These are phyloP conservation scores for Erigeron canadensis DNA, from an alignment of 129 eudicot genomes.

Conservation along the genomic window DNA sequence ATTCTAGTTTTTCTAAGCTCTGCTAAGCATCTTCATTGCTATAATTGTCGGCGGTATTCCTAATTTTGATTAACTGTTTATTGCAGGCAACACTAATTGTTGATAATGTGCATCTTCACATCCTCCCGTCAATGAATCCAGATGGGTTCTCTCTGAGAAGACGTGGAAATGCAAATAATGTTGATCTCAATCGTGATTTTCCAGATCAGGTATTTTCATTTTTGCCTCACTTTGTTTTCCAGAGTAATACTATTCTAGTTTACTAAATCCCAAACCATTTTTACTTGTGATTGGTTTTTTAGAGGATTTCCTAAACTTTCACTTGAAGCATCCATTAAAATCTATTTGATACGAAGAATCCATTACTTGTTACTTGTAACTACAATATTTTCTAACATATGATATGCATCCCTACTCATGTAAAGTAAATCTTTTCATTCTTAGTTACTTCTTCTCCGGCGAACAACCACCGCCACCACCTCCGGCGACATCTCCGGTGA, in stretches of 20 bases:
- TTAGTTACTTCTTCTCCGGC: no score
- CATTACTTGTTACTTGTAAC: slow-evolving; percentile 7
- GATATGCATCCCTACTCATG: not conserved
- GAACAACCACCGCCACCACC: no score
- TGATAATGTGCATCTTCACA: slow-evolving; percentile 82
- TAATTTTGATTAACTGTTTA: slow-evolving; percentile 20
- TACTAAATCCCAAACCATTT: not conserved
- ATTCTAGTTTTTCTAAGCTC: not conserved
- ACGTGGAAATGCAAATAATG: slow-evolving; percentile 79
- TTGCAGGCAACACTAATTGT: slow-evolving; percentile 85
- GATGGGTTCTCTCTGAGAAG: slow-evolving; percentile 76
- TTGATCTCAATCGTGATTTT: slow-evolving; percentile 95
- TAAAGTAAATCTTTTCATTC: not conserved
- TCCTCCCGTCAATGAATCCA: slow-evolving; percentile 96
- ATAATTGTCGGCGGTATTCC: slow-evolving; percentile 6
- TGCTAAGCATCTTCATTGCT: slow-evolving; percentile 9
- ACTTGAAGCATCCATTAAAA: not conserved
- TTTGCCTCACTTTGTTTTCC: slow-evolving; percentile 2
- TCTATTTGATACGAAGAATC: not conserved
- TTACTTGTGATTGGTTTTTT: not conserved
- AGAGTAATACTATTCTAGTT: not conserved
- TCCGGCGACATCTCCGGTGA: no score
- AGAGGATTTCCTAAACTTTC: not conserved
- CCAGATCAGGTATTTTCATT: slow-evolving; percentile 82
- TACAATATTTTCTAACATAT: not conserved